Percentiles rank a stretch among this genome's conserved stretches.
phyloP scores from a whole-genome alignment of 1,284 basidiomycete genomes.

The Porodaedalea pini region DNA sequence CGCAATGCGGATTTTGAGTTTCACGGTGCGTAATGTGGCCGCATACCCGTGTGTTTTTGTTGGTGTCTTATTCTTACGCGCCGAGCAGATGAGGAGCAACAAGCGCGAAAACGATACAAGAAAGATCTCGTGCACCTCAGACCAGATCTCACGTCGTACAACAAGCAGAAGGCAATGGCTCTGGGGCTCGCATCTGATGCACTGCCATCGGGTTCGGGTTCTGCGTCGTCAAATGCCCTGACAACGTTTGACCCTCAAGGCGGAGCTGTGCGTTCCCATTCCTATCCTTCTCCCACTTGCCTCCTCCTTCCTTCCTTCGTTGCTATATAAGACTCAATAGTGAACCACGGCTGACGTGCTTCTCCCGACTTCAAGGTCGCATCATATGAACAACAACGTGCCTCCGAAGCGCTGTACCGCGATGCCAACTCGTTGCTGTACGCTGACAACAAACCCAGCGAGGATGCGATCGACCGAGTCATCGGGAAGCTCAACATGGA shows the following conservation, averaged over 20 bases:
- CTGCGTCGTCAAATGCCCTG: slow-evolving; percentile 34
- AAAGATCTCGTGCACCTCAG: slow-evolving; percentile 86
- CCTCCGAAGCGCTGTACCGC: slow-evolving; percentile 80
- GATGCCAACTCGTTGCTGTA: slow-evolving; percentile 89
- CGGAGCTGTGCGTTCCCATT: slow-evolving; percentile 35
- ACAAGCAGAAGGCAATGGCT: slow-evolving; percentile 81
- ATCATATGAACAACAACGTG: slow-evolving; percentile 61
- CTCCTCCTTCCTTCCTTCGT: background rate
- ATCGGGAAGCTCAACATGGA: slow-evolving; percentile 91
- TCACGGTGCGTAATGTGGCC: slow-evolving; percentile 32
- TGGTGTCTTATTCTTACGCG: background rate
- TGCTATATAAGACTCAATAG: background rate
- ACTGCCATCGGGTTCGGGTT: slow-evolving; percentile 40
- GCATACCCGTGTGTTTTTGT: background rate
- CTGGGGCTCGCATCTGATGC: slow-evolving; percentile 69
- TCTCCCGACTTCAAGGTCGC: slow-evolving; percentile 36
- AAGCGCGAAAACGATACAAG: slow-evolving; percentile 86
- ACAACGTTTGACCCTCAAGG: slow-evolving; percentile 50
- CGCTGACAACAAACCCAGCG: slow-evolving; percentile 89
- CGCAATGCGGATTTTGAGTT: slow-evolving; percentile 44
- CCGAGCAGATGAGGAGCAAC: slow-evolving; percentile 78
- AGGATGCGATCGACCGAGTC: slow-evolving; percentile 93
- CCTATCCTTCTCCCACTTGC: background rate
- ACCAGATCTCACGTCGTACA: slow-evolving; percentile 82
- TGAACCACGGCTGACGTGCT: slow-evolving; percentile 14